A percentile compares a stretch with the other conserved stretches of the same genome.
These are phyloP conservation scores for Graphilbum fragrans DNA, from an alignment of 2,329 filamentous ascomycete species.

Conservation along the genomic window DNA sequence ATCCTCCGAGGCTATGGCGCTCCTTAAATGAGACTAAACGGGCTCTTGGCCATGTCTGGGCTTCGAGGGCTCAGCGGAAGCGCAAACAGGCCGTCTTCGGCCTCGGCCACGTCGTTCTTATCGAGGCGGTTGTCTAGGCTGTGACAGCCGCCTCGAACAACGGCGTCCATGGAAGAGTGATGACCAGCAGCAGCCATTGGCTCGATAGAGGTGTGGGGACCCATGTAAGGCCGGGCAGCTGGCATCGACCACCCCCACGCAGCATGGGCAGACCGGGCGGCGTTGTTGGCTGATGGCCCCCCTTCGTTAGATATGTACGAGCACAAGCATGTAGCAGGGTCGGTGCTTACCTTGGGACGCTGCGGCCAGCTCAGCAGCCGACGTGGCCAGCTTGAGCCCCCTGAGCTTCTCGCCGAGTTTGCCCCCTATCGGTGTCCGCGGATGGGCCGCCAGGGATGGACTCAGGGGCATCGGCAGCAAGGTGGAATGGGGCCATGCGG, in stretches of 20 bases:
- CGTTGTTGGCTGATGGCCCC: too few relatives aligned
- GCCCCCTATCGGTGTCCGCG: slow-evolving; percentile 53
- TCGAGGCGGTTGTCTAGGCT: not conserved
- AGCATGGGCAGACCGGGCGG: too few relatives aligned
- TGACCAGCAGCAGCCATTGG: not conserved
- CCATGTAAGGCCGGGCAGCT: too few relatives aligned
- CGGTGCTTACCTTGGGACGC: slow-evolving; percentile 33
- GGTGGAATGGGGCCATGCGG: not conserved
- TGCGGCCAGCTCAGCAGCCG: slow-evolving; percentile 48
- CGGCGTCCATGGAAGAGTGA: slow-evolving; percentile 22
- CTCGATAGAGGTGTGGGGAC: not conserved
- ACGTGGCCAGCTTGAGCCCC: slow-evolving; percentile 67
- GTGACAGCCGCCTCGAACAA: slow-evolving; percentile 20
- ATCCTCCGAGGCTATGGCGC: too few relatives aligned
- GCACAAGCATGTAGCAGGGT: not conserved
- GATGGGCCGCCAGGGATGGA: slow-evolving; percentile 32
- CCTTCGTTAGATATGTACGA: not conserved
- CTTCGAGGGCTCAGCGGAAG: slow-evolving; percentile 77
- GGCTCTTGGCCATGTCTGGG: slow-evolving; percentile 74
- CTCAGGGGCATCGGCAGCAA: slow-evolving; percentile 7
- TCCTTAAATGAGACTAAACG: slow-evolving; percentile 52
- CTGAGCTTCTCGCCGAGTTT: slow-evolving; percentile 68
- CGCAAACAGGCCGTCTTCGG: slow-evolving; percentile 75
- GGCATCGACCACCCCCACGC: too few relatives aligned
- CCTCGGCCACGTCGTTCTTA: slow-evolving; percentile 29